Evolutionary conservation across 139 green algal genomes (phyloP).

Genomic region (Picochlorum sp.): DNA sequence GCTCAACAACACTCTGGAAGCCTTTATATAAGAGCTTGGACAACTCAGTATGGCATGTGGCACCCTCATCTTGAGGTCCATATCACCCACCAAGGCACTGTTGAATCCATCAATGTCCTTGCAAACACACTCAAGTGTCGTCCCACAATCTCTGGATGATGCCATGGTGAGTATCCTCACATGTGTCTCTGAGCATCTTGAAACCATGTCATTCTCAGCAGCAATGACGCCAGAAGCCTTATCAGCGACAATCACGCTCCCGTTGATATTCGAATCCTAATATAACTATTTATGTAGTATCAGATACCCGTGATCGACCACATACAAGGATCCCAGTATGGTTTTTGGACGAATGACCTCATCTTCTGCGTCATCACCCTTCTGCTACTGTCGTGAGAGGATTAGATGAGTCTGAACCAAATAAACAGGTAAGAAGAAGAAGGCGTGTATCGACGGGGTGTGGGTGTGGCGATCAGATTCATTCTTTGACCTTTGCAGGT

Average conservation of each 20-base stretch:
- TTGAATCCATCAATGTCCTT: conserved; percentile 29
- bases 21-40: conserved; percentile 36
- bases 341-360: too few relatives aligned
- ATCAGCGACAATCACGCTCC: conserved; percentile 15
- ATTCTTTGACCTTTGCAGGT: background rate
- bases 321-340: too few relatives aligned
- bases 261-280: conserved; percentile 6
- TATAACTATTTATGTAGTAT: too few relatives aligned
- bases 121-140: conserved; percentile 44
- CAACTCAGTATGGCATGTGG: conserved; percentile 24
- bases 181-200: conserved; percentile 18
- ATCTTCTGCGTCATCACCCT: too few relatives aligned
- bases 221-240: too few relatives aligned
- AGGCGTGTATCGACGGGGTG: too few relatives aligned
- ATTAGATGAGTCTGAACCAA: too few relatives aligned
- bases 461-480: too few relatives aligned
- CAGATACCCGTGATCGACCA: too few relatives aligned
- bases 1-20: conserved; percentile 31
- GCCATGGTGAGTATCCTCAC: conserved; percentile 11
- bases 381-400: too few relatives aligned
- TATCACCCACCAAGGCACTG: conserved; percentile 17
- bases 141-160: conserved; percentile 22
- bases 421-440: too few relatives aligned
- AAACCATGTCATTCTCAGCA: background rate
- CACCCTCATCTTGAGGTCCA: conserved; percentile 26